These are phyloP conservation scores for Nannizziopsis barbatae DNA, from an alignment of 2,329 filamentous ascomycete genomes.

Conservation along the genomic window DNA sequence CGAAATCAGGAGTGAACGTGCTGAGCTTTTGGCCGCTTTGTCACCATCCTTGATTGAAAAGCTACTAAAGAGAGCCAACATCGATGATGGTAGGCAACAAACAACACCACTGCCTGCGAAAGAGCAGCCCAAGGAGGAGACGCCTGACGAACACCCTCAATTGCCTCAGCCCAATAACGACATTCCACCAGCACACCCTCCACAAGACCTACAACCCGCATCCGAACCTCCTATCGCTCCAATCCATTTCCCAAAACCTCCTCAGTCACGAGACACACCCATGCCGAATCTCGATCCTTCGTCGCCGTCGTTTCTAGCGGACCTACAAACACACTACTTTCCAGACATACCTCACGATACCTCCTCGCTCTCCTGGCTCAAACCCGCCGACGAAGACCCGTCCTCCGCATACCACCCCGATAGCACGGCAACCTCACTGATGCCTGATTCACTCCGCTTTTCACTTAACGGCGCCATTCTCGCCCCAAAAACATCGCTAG, in stretches of 20 bases:
- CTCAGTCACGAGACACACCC: constrained; percentile 34
- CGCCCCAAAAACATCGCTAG: constrained; percentile 60
- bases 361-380: constrained; percentile 81
- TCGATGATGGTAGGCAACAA: constrained; percentile 46
- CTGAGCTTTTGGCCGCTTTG: constrained; percentile 67
- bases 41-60: constrained; percentile 65
- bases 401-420: constrained; percentile 73
- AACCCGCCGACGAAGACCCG: constrained; percentile 50
- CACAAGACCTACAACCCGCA: constrained; percentile 32
- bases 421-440: constrained; percentile 53
- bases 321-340: constrained; percentile 88
- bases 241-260: constrained; percentile 37
- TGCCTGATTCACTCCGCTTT: constrained; percentile 68
- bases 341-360: constrained; percentile 77
- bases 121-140: neutral
- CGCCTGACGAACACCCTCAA: constrained; percentile 13
- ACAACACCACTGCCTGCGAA: neutral
- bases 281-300: constrained; percentile 68
- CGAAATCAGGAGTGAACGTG: constrained; percentile 69
- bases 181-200: constrained; percentile 25
- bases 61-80: constrained; percentile 62
- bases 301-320: constrained; percentile 69
- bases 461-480: constrained; percentile 74
- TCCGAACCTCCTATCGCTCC: constrained; percentile 28
- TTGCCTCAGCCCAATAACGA: constrained; percentile 29